phyloP scores from a whole-genome alignment of 2,329 filamentous ascomycete genomes.

The Fusarium piperis region DNA sequence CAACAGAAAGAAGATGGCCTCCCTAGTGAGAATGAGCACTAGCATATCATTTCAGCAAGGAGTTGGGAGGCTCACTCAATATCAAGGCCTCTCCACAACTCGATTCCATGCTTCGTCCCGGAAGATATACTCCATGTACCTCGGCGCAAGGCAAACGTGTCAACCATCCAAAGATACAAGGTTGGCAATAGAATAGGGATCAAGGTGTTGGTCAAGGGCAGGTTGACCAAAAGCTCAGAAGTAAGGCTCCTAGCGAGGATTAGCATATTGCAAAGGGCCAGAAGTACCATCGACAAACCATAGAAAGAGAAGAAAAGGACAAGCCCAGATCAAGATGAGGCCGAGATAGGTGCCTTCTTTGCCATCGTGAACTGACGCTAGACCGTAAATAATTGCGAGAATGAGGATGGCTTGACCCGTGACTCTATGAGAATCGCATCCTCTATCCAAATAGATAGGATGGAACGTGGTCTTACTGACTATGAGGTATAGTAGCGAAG shows the following conservation, averaged over 20 bases:
- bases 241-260: constrained; percentile 66
- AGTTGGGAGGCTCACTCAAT: constrained; percentile 59
- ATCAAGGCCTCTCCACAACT: constrained; percentile 73
- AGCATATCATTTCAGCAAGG: rapidly evolving
- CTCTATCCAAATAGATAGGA: constrained; percentile 52
- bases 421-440: constrained; percentile 44
- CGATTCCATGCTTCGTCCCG: constrained; percentile 72
- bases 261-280: not conserved
- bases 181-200: constrained; percentile 72
- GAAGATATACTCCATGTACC: constrained; percentile 78
- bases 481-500: constrained; percentile 73
- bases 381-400: constrained; percentile 55
- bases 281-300: constrained; percentile 14
- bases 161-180: constrained; percentile 76
- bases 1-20: constrained; percentile 77
- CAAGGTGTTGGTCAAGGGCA: constrained; percentile 67
- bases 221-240: constrained; percentile 68
- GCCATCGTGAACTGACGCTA: constrained; percentile 55
- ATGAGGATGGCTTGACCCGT: constrained; percentile 62
- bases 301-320: constrained; percentile 68
- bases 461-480: constrained; percentile 71
- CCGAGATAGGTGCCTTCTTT: constrained; percentile 71
- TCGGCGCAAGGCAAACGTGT: constrained; percentile 71
- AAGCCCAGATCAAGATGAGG: constrained; percentile 75
- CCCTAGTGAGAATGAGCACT: constrained; percentile 42